A percentile compares a stretch with the other conserved stretches of the same genome.
These are phyloP conservation scores for Auriscalpium vulgare DNA, from an alignment of 768 basidiomycete species.

Conservation along the genomic window DNA sequence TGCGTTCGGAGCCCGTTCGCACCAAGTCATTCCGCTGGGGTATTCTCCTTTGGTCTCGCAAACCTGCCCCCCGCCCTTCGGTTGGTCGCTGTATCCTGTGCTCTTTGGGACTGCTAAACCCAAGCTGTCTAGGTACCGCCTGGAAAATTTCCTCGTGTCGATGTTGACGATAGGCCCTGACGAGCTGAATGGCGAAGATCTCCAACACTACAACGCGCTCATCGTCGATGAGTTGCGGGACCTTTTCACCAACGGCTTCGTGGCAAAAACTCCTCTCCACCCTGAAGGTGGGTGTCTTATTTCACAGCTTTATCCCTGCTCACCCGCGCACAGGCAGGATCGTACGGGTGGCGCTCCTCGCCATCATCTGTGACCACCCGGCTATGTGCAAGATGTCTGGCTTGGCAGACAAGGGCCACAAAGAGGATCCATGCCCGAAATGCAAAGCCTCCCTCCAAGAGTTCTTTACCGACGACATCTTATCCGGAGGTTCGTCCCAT, in stretches of 20 bases:
- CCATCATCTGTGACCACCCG: constrained; percentile 31
- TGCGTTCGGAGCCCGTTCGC: neutral
- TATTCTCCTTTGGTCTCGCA: neutral
- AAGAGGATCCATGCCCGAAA: constrained; percentile 21
- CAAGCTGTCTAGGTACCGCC: neutral
- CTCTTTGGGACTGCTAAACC: neutral
- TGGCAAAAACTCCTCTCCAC: neutral
- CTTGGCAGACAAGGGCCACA: constrained; percentile 24
- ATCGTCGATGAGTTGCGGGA: neutral
- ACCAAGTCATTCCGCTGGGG: neutral
- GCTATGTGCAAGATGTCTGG: constrained; percentile 29
- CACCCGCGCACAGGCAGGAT: constrained; percentile 22
- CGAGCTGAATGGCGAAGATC: neutral
- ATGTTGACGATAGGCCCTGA: neutral
- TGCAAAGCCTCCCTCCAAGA: constrained; percentile 15
- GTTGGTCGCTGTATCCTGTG: neutral
- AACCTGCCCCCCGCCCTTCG: neutral
- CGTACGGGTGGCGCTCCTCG: constrained; percentile 25
- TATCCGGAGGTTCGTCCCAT: neutral
- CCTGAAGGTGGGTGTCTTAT: constrained; percentile 1
- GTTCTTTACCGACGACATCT: constrained; percentile 10
- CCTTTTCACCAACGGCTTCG: neutral
- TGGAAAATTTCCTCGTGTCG: neutral
- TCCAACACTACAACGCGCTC: neutral
- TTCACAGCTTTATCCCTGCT: constrained; percentile 11